Base-by-base conservation (phyloP, 2,329 filamentous ascomycete genomes). In the Xylariaceae sp. region DNA sequence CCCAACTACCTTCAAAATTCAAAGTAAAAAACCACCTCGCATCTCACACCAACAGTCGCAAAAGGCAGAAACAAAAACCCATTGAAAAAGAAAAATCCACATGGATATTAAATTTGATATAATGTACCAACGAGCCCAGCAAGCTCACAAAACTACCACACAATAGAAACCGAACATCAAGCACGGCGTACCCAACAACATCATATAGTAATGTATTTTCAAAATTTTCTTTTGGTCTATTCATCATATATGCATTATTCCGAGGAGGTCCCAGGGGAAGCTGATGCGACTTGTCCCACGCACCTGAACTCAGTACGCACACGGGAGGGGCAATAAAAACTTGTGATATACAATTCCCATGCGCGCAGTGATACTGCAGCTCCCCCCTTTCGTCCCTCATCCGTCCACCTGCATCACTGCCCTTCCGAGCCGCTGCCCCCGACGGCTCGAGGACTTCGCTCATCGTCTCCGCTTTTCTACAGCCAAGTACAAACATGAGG, bases 241-340 rank as follows among this genome's bases (percentile, higher is more conserved):
- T 63, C 56, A 44, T 63, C 55, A 58, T 62, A 62, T 62, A 57
- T 62, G 55, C 51, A 62, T 63, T 62, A 62, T 54, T 58, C 53
- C 49, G 44, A 55, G 51, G 50, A 50, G 47, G 55, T 58, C 56
- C 53, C 54, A 52, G 55, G 57, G 58, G 45, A 35, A 36, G 33
- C 12, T 53, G 48, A 42, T 47, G 42, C 38, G 22, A 47, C 47
- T 48, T 45, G 49, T 42, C 44, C 45, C 43, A 47, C 45, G 46
- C 51, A 39, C 47, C 42, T 40, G 51, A 51, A 58, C 50, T 52
- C 57, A 55, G 48, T 54, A 57, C 49, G 43, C 47, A 54, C 53
- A 58, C 56, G 57, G 46, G 56, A 53, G 57, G 54, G 52, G 51
- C 53, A 52, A 52, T 55, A 55, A 56, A 60, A 52, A 53, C 48